A percentile compares a stretch with the other conserved stretches of the same genome.
phyloP scores from a whole-genome alignment of 2,329 filamentous ascomycete species.

The Paecilomyces variotii region DNA sequence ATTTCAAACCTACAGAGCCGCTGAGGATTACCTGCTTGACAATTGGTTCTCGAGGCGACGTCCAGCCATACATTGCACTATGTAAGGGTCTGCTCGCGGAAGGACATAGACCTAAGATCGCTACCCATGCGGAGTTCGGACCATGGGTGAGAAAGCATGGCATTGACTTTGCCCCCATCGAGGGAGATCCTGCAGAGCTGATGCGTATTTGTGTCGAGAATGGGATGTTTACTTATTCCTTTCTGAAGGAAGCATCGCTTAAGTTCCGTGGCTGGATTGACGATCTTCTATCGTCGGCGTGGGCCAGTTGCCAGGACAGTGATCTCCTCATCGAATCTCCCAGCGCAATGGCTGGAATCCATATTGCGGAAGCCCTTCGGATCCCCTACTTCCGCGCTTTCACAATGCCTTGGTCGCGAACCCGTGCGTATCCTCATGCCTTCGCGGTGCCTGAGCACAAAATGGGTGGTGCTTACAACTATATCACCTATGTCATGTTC shows the following conservation, averaged over 20 bases:
- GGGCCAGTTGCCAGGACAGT: constrained; percentile 72
- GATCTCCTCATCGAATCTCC: constrained; percentile 93
- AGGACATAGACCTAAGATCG: constrained; percentile 78
- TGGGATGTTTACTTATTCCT: constrained; percentile 91
- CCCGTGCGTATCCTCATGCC: constrained; percentile 89
- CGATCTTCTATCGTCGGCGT: constrained; percentile 73
- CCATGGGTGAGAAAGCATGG: constrained; percentile 86
- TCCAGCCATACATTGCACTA: constrained; percentile 94
- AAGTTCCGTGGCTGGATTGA: constrained; percentile 96
- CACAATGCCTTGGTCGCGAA: constrained; percentile 98
- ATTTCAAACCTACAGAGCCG: constrained; percentile 76
- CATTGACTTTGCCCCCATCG: constrained; percentile 83
- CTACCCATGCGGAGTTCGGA: constrained; percentile 85
- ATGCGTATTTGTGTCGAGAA: constrained; percentile 96
- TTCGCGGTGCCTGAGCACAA: constrained; percentile 90
- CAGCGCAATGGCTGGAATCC: constrained; percentile 94
- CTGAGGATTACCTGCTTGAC: constrained; percentile 87
- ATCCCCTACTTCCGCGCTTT: constrained; percentile 97
- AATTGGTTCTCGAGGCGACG: constrained; percentile 90
- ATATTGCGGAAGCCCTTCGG: constrained; percentile 85
- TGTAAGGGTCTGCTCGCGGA: constrained; percentile 86
- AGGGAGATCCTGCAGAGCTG: constrained; percentile 84
- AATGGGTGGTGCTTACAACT: constrained; percentile 92
- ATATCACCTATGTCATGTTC: constrained; percentile 91
- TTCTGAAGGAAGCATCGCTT: constrained; percentile 75